phyloP scores from a whole-genome alignment of 2,329 filamentous ascomycete species.

The Chaetothyriales sp. region DNA sequence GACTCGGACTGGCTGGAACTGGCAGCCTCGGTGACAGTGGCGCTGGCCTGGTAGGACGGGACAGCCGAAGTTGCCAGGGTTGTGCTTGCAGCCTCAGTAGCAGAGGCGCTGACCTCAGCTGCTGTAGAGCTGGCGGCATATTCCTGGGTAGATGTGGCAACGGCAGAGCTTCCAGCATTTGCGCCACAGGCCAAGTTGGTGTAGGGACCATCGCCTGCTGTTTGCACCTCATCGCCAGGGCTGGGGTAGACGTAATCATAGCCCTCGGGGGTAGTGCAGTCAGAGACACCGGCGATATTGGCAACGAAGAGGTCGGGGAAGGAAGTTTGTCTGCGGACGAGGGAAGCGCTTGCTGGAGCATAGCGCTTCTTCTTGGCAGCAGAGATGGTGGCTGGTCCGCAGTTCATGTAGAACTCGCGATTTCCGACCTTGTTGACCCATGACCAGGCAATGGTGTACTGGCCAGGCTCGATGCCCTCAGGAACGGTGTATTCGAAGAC shows the following conservation, averaged over 20 bases:
- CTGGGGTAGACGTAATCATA: constrained; percentile 53
- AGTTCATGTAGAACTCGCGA: constrained; percentile 98
- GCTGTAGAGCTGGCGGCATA: constrained; percentile 2
- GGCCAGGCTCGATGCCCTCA: constrained; percentile 52
- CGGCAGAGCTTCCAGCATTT: constrained; percentile 6
- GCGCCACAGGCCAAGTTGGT: constrained; percentile 12
- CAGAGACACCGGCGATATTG: constrained; percentile 42
- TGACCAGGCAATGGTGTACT: constrained; percentile 75
- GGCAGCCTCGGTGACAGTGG: background rate
- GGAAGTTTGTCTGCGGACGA: constrained; percentile 22
- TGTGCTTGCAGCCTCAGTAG: constrained; percentile 1
- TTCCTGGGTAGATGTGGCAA: constrained; percentile 3
- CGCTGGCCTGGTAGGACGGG: background rate
- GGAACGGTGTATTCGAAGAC: constrained; percentile 60
- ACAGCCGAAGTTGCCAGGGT: constrained; percentile 2
- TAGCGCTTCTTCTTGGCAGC: constrained; percentile 33
- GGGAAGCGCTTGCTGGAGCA: constrained; percentile 11
- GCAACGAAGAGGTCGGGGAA: constrained; percentile 65
- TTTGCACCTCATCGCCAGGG: constrained; percentile 44
- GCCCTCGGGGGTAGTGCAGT: constrained; percentile 40
- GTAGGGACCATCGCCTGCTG: constrained; percentile 11
- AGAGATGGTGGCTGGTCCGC: constrained; percentile 56
- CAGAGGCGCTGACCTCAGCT: constrained; percentile 1
- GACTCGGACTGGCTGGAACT: background rate
- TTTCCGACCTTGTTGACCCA: constrained; percentile 92